Percentiles rank a stretch among this genome's conserved stretches.
Evolutionary conservation across 257 asterid species (phyloP).

Genomic region (Solanum paucissectum): DNA sequence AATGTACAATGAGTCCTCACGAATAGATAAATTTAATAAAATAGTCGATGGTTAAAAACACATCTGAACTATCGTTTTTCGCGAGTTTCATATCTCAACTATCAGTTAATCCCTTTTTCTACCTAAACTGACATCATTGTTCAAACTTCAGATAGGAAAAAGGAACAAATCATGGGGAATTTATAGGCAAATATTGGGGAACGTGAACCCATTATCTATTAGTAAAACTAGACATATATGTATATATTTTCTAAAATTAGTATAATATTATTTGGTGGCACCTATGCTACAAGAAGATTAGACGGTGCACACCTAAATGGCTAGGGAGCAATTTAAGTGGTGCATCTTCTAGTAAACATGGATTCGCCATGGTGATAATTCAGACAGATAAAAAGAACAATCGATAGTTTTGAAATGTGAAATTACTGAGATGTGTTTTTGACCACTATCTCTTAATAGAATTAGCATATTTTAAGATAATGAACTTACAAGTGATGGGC

Average conservation of each 20-base stretch:
- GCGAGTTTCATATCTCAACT: background rate
- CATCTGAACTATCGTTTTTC: background rate
- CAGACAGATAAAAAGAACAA: background rate
- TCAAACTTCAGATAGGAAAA: background rate
- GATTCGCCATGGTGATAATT: background rate
- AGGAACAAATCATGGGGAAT: background rate
- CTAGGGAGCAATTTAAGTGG: too few relatives aligned
- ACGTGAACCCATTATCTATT: background rate
- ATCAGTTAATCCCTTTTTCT: background rate
- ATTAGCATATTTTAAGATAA: background rate
- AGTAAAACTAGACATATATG: too few relatives aligned
- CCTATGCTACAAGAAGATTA: background rate
- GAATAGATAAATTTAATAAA: background rate
- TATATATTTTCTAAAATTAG: background rate
- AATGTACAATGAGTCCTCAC: conserved; percentile 4
- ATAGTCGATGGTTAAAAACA: background rate
- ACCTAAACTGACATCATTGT: background rate
- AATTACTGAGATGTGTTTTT: background rate
- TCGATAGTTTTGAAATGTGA: background rate
- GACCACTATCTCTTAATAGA: background rate
- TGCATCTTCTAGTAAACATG: too few relatives aligned
- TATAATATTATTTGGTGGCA: background rate
- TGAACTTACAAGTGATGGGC: conserved; percentile 54
- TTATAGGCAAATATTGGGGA: background rate
- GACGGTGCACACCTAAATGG: too few relatives aligned